Evolutionary conservation across 1,139 yeast genomes (phyloP).

Genomic region (Waltiozyma sp.): DNA sequence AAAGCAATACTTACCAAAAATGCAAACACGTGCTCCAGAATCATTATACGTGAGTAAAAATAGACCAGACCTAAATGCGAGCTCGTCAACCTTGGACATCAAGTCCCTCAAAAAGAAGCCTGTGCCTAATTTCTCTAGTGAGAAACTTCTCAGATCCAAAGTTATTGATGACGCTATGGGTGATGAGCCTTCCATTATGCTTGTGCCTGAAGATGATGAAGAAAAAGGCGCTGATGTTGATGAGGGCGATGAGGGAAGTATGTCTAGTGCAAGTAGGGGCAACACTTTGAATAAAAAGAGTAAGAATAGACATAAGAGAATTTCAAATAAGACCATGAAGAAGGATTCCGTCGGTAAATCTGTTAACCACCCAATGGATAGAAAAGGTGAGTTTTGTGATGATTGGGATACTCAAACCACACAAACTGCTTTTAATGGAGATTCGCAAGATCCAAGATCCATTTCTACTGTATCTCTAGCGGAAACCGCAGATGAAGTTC

Average conservation of each 20-base stretch:
- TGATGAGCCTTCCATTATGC: constrained; percentile 45
- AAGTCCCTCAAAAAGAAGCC: constrained; percentile 24
- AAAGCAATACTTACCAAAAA: not conserved
- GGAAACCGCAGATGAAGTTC: too few relatives aligned
- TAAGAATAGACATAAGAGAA: too few relatives aligned
- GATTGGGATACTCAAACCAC: too few relatives aligned
- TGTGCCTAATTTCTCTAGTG: constrained; percentile 68
- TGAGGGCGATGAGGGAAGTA: not conserved
- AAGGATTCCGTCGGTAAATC: too few relatives aligned
- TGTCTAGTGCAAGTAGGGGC: too few relatives aligned
- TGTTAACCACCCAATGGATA: too few relatives aligned
- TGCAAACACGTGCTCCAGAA: not conserved
- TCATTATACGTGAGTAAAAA: not conserved
- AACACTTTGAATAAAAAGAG: too few relatives aligned
- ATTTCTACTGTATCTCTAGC: not conserved
- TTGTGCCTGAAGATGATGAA: constrained; percentile 27
- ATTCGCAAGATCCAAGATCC: not conserved
- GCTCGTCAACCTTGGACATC: constrained; percentile 5
- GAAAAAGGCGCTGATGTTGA: not conserved
- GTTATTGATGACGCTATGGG: constrained; percentile 61
- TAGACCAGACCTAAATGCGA: not conserved
- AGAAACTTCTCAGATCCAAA: constrained; percentile 65
- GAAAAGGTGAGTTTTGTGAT: too few relatives aligned
- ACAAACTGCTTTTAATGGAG: too few relatives aligned
- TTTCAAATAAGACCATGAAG: too few relatives aligned